phyloP scores from a whole-genome alignment of 768 basidiomycete genomes.

The Tulasnella sp. region DNA sequence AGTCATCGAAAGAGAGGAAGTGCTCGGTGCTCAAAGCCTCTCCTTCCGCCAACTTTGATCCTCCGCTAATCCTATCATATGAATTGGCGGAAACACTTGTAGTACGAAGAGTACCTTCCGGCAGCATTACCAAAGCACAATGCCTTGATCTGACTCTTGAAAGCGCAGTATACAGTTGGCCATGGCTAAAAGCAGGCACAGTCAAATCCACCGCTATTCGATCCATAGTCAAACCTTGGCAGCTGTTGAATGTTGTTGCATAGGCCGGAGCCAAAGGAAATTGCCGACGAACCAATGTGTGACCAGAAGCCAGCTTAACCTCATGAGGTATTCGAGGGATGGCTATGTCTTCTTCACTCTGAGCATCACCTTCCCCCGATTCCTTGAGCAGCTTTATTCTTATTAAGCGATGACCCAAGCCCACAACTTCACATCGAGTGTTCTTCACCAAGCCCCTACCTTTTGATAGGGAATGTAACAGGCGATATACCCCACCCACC shows the following conservation, averaged over 20 bases:
- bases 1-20: too few species aligned
- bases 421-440: background rate
- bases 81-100: too few species aligned
- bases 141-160: slow-evolving; percentile 1
- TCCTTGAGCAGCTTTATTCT: background rate
- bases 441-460: slow-evolving; percentile 12
- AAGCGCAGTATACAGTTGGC: slow-evolving; percentile 9
- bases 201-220: background rate
- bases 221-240: slow-evolving; percentile 14
- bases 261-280: slow-evolving; percentile 12
- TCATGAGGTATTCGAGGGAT: slow-evolving; percentile 1
- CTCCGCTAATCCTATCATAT: too few species aligned
- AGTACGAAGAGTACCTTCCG: too few species aligned
- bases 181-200: slow-evolving; percentile 6
- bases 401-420: slow-evolving; percentile 2
- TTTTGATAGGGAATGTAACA: slow-evolving; percentile 6
- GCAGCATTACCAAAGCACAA: background rate
- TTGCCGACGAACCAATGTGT: slow-evolving; percentile 8
- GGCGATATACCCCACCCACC: slow-evolving; percentile 6
- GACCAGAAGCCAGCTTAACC: background rate
- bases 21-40: too few species aligned
- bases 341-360: background rate
- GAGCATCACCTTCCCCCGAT: background rate
- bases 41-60: too few species aligned
- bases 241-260: slow-evolving; percentile 14